These are phyloP conservation scores for Mallotus repandus DNA, from an alignment of 441 rosid species.

Conservation along the genomic window DNA sequence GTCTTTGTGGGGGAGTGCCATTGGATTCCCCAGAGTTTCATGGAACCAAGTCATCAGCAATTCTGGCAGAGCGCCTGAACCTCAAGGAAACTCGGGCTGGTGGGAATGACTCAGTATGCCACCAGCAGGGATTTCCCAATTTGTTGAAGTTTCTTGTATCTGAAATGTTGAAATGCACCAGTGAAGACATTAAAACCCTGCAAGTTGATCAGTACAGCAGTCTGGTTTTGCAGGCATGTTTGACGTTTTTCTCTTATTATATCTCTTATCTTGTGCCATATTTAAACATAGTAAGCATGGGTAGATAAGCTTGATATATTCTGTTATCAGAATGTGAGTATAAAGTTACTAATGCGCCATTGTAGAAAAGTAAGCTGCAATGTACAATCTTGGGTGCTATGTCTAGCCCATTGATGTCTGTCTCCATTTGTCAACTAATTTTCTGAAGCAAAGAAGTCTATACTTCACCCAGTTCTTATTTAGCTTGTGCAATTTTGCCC, in stretches of 20 bases:
- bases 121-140: constrained; percentile 63
- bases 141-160: constrained; percentile 57
- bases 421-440: neutral
- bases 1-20: constrained; percentile 83
- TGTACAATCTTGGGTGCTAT: neutral
- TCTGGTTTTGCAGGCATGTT: constrained; percentile 83
- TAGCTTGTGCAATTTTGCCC: neutral
- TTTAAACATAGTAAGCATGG: neutral
- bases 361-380: neutral
- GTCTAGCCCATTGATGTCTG: neutral
- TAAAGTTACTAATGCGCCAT: neutral
- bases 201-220: constrained; percentile 72
- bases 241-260: constrained; percentile 9
- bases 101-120: constrained; percentile 29
- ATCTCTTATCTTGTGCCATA: neutral
- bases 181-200: constrained; percentile 46
- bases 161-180: constrained; percentile 54
- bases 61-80: constrained; percentile 70
- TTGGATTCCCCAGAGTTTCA: constrained; percentile 66
- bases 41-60: constrained; percentile 60
- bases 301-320: neutral
- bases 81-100: constrained; percentile 39
- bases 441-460: neutral
- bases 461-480: neutral
- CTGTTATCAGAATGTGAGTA: neutral